A percentile compares a stretch with the other conserved stretches of the same genome.
phyloP scores from a whole-genome alignment of 1,284 basidiomycete species.

The Marasmius sp. region DNA sequence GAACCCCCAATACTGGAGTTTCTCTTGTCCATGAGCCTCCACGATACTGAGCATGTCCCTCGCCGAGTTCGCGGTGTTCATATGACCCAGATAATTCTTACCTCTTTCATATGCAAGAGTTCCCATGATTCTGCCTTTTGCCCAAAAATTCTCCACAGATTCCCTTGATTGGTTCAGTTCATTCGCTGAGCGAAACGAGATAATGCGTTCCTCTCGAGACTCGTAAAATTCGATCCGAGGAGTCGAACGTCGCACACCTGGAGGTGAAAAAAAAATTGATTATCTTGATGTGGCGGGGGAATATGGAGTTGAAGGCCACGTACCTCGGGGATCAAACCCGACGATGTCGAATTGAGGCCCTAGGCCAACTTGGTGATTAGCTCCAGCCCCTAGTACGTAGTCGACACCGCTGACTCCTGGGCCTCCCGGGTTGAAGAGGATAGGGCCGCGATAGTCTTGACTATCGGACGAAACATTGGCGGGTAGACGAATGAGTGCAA shows the following conservation, averaged over 20 bases:
- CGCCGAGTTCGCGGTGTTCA: conserved; percentile 25
- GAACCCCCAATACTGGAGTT: conserved; percentile 28
- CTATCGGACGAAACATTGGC: conserved; percentile 18
- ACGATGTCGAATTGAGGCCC: conserved; percentile 49
- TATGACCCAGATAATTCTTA: conserved; percentile 14
- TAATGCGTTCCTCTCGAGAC: conserved; percentile 7
- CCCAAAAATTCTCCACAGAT: conserved; percentile 16
- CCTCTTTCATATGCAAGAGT: conserved; percentile 20
- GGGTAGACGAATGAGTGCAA: conserved; percentile 36
- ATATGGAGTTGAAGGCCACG: neutral
- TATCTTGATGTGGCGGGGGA: neutral
- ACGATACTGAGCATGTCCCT: conserved; percentile 28
- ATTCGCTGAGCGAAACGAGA: neutral
- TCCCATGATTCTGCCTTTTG: conserved; percentile 16
- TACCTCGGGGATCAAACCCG: conserved; percentile 48
- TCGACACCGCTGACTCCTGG: conserved; percentile 39
- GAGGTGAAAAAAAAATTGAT: neutral
- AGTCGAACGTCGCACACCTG: conserved; percentile 12
- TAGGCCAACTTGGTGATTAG: conserved; percentile 31
- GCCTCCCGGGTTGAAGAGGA: conserved; percentile 54
- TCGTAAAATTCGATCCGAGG: neutral
- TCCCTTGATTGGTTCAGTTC: conserved; percentile 18
- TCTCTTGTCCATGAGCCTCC: conserved; percentile 22
- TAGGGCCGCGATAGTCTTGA: conserved; percentile 40
- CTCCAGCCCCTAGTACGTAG: conserved; percentile 26